phyloP scores from a whole-genome alignment of 495 filamentous ascomycete species.

The Letharia columbiana region DNA sequence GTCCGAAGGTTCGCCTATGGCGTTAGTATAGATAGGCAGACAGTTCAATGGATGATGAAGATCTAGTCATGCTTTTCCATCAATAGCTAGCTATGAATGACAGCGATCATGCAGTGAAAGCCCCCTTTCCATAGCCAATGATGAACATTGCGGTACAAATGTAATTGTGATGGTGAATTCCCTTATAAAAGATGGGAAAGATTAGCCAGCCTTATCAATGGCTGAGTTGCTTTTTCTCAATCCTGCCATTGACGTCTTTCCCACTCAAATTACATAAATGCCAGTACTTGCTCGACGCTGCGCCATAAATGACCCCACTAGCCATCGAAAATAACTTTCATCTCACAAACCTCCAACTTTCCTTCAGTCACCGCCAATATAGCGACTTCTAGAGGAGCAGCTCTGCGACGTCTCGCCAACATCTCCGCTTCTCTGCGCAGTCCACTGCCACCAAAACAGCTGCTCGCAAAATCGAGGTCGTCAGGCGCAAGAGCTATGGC shows the following conservation, averaged over 20 bases:
- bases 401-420: conserved; percentile 13
- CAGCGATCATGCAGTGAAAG: not conserved
- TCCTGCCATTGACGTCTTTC: not conserved
- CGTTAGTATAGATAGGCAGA: not conserved
- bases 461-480: not conserved
- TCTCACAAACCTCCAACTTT: not conserved
- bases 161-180: not conserved
- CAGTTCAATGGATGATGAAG: not conserved
- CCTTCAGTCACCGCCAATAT: conserved; percentile 3
- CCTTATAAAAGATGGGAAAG: not conserved
- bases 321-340: not conserved
- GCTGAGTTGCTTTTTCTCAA: not conserved
- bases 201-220: not conserved
- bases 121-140: not conserved
- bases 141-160: not conserved
- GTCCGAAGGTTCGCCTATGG: not conserved
- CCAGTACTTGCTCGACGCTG: not conserved
- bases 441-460: conserved; percentile 1
- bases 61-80: not conserved
- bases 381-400: not conserved
- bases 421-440: not conserved
- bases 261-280: not conserved
- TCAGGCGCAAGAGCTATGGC: conserved; percentile 31
- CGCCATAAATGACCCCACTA: not conserved
- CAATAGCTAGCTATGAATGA: not conserved